Base-by-base conservation (phyloP, 148 eudicot genomes). In the Salicornia ramosissima region DNA sequence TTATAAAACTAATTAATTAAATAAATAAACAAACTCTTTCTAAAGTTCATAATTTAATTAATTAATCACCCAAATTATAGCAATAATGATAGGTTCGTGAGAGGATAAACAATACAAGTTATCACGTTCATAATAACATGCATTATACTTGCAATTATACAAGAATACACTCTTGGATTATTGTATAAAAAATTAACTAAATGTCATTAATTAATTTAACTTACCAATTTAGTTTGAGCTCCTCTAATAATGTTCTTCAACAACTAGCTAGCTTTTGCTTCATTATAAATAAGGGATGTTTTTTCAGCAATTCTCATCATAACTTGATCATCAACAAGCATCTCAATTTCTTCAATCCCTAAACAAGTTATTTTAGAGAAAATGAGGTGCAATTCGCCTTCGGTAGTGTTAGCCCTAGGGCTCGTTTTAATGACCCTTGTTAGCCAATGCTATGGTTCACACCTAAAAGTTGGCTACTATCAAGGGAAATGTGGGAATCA, bases 381-480 rank as follows among this genome's bases (percentile, higher is more conserved):
- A 58, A 77, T 77, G 80, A 72, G 50, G 76, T 65, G 60, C 33
- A 54, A 33, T n/a, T 45, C n/a, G n/a, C n/a, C 73, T 54, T 62
- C 67, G 3, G 1, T 69, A 15, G 39, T 36, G n/a, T 26, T 84
- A 43, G 81, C 79, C 28, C 4, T 80, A 25, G 84, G 58, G 64
- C 51, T 85, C 57, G 24, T 83, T 55, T 54, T 83, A 21, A 31
- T 79, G 59, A 56, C 75, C 67, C 65, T 85, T 10, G 45, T 71
- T 8, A 71, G 83, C 59, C 81, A 81, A 7, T 76, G 83, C 71
- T 63, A 74, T 16, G 87, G 74, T 0, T 49, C 53, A n/a, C 46
- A 62, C 19, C 40, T 84, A 15, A 40, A 72, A 45, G 69, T 64
- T 5, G 92, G 86, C 0, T 87, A 80, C 72, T 87, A 85, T 71